A percentile compares a stretch with the other conserved stretches of the same genome.
Conservation (phyloP, 495 filamentous ascomycete species). For the Tricharina praecox region DNA sequence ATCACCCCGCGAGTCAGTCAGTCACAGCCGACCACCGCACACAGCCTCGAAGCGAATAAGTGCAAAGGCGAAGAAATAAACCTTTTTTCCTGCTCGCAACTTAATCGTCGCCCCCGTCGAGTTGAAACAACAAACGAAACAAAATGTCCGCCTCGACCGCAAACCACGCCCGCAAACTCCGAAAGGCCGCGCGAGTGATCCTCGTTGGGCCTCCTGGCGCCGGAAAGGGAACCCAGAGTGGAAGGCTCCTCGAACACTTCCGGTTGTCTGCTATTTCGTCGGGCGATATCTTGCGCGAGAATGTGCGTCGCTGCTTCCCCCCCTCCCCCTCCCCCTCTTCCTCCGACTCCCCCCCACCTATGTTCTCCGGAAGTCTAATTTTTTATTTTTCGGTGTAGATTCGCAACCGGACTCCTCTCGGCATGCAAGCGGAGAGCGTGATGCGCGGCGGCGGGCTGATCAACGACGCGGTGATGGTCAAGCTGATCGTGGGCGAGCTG, state of each 20-base stretch:
- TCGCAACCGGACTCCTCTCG: conserved; percentile 65
- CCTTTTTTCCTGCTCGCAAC: no score
- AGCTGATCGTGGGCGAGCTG: conserved; percentile 77
- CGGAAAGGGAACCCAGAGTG: conserved; percentile 90
- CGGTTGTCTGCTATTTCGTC: conserved; percentile 85
- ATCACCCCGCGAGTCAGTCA: no score
- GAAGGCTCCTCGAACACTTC: conserved; percentile 68
- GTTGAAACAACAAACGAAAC: neutral
- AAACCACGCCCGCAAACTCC: conserved; percentile 33
- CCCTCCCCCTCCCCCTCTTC: conserved; percentile 2
- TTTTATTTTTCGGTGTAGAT: conserved; percentile 25
- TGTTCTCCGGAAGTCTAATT: neutral
- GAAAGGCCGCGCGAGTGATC: conserved; percentile 77
- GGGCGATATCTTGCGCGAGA: conserved; percentile 76
- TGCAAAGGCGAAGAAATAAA: no score
- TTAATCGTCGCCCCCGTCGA: no score
- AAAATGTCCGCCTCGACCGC: conserved; percentile 6
- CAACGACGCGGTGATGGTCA: conserved; percentile 76
- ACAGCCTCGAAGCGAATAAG: no score
- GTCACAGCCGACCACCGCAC: no score
- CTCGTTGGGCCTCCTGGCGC: conserved; percentile 83
- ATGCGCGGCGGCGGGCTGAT: conserved; percentile 76
- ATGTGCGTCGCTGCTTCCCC: conserved; percentile 35
- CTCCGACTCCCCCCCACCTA: neutral
- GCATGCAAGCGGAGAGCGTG: conserved; percentile 70